A percentile compares a stretch with the other conserved stretches of the same genome.
Conservation (phyloP, 2,329 filamentous ascomycete genomes). For the Rhinocladiella mackenziei region DNA sequence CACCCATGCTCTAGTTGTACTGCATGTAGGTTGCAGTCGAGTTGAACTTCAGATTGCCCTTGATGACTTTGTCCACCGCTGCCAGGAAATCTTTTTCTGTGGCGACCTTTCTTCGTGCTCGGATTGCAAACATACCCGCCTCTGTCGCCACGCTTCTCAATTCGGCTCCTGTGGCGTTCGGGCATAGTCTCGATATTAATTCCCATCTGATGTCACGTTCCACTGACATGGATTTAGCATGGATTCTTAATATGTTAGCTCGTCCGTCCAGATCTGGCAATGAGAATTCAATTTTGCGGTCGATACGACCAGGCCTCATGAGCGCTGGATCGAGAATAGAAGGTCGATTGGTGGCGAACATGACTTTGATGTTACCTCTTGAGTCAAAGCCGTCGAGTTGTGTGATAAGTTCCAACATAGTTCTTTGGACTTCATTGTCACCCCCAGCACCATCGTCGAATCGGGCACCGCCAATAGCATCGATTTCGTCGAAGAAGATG, state of each 20-base stretch:
- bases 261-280: slow-evolving; percentile 94
- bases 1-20: slow-evolving; percentile 70
- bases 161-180: slow-evolving; percentile 95
- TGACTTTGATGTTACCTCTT: slow-evolving; percentile 97
- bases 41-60: slow-evolving; percentile 97
- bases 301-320: slow-evolving; percentile 95
- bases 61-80: slow-evolving; percentile 76
- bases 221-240: slow-evolving; percentile 90
- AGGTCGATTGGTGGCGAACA: slow-evolving; percentile 97
- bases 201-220: slow-evolving; percentile 99
- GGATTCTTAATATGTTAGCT: slow-evolving; percentile 91
- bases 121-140: slow-evolving; percentile 97
- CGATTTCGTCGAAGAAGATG: slow-evolving; percentile 99
- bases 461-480: slow-evolving; percentile 90
- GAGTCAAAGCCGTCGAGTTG: slow-evolving; percentile 96
- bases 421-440: slow-evolving; percentile 96
- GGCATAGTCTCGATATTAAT: slow-evolving; percentile 92
- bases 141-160: slow-evolving; percentile 95
- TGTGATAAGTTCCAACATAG: slow-evolving; percentile 96
- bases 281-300: slow-evolving; percentile 98
- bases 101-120: slow-evolving; percentile 90
- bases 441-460: slow-evolving; percentile 96
- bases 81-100: slow-evolving; percentile 98
- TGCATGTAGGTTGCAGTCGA: slow-evolving; percentile 80
- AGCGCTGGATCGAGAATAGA: slow-evolving; percentile 94